Conservation (phyloP, 495 filamentous ascomycete genomes). For the Neurospora sp. region DNA sequence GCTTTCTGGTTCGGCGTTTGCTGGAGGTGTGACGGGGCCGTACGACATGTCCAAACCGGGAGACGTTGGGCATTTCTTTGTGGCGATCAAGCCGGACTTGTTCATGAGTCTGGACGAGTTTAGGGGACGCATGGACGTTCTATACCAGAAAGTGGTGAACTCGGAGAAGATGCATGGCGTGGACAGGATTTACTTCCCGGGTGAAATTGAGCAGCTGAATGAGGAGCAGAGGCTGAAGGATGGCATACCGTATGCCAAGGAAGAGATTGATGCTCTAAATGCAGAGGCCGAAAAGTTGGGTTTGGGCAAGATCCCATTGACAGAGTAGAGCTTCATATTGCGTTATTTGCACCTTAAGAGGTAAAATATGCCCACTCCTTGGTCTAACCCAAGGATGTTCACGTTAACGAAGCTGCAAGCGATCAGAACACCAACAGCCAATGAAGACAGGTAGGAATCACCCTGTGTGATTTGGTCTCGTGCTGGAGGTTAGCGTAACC, state of each 20-base stretch:
- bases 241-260: constrained; percentile 57
- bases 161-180: constrained; percentile 58
- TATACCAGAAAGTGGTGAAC: constrained; percentile 54
- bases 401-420: background rate
- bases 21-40: constrained; percentile 58
- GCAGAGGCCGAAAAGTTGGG: constrained; percentile 52
- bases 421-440: too few relatives aligned
- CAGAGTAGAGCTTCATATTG: background rate
- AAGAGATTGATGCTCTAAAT: constrained; percentile 58
- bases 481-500: background rate
- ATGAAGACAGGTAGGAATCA: background rate
- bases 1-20: constrained; percentile 57
- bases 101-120: constrained; percentile 66
- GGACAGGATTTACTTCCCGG: constrained; percentile 70
- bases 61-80: constrained; percentile 67
- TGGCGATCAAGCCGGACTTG: constrained; percentile 66
- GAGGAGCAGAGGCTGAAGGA: constrained; percentile 42
- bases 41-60: constrained; percentile 59
- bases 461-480: background rate
- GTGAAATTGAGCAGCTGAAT: constrained; percentile 61
- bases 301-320: constrained; percentile 3
- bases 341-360: background rate
- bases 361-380: background rate
- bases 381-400: background rate
- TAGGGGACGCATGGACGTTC: constrained; percentile 55